Evolutionary conservation across 2,329 filamentous ascomycete genomes (phyloP), one percentile per base, ranked within the genome.

Genomic region (Venturia effusa): DNA sequence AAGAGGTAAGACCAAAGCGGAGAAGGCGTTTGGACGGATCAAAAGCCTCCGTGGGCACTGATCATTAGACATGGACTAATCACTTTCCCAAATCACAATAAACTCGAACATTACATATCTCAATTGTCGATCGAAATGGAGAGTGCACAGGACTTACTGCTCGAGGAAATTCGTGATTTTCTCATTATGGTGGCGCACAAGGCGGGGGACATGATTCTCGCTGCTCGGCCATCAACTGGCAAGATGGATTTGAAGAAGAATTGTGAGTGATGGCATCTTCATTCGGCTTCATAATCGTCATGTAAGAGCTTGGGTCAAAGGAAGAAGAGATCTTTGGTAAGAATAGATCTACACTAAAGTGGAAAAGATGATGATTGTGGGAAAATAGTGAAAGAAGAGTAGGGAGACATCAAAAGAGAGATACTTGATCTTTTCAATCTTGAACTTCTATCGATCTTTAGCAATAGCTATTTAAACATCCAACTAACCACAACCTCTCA

Each of bases 121-220:
- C 6, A 8, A 11, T 34, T 17, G 30, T 57, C 19, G 6, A 24
- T 15, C 27, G 34, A 32, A 10, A 57, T 57, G 51, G 51, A 57
- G 51, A 57, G 51, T 34, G 51, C 51, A 57, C 51, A 57, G 15
- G 51, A 57, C 8, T 57, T 57, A 10, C 30, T 57, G 59, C 74
- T 80, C 39, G 73, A 79, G 67, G 77, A 79, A 67, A 76, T 81
- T 67, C 77, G 79, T 61, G 78, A 80, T 70, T 77, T 78, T 68
- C 76, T 81, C 69, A 70, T 80, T 67, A 68, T 70, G 34, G 72
- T 80, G 40, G 79, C 79, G 62, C 71, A 76, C 66, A 70, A 76
- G 67, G 78, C 78, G 3, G 79, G 77, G 63, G 71, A 76, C 32
- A 78, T 77, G 70, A 80, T 80, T 67, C 75, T 74, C 27, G 70